Evolutionary conservation across 23 red algal species (phyloP), one percentile per base, ranked within the genome.

Genomic region (Gracilaria vermiculophylla): DNA sequence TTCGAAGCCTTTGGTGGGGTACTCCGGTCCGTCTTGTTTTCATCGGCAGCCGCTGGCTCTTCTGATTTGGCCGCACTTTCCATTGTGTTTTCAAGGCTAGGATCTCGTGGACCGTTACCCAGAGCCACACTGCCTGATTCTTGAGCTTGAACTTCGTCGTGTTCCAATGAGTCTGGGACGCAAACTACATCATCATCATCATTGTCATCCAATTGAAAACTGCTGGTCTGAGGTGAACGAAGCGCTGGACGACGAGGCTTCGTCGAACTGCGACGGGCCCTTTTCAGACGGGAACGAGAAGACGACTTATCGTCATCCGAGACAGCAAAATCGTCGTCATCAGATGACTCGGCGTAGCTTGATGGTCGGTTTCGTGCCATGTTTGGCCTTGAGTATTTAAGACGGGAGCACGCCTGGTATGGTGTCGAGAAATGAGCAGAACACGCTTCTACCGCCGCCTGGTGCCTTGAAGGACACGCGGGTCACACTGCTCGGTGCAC

Each of bases 301-400:
- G 21, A 17, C 2, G 76, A 79, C 76, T 79, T 54, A 15, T 60
- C 53, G 76, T 43, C 76, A 58, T 79, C 76, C 19, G 76, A 79
- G 24, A 57, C 21, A 57, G 49, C 50, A 79, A 79, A 79, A 15
- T 79, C 76, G 49, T 79, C 76, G 67, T 73, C 67, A 40, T 73
- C 67, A 1, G 67, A 73, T 1, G 67, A 73, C 25, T 73, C 67
- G 11, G 67, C 67, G 32, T 73, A 73, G 37, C 67, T 73, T 25
- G 67, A 73, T 36, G 36, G 16, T 45, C 67, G 67, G 42, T 47
- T 45, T 5, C 67, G 37, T 14, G 19, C 39, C 67, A 73, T 73
- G 40, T 20, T 48, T 29, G 4, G 35, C 37, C 32, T 6, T 5
- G 34, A 5, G 32, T 69, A 69, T 61, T 8, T 69, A 42, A 39